Percentiles rank a stretch among this genome's conserved stretches.
Evolutionary conservation across 306 rosid genomes (phyloP).

Genomic region (Alnus glutinosa): DNA sequence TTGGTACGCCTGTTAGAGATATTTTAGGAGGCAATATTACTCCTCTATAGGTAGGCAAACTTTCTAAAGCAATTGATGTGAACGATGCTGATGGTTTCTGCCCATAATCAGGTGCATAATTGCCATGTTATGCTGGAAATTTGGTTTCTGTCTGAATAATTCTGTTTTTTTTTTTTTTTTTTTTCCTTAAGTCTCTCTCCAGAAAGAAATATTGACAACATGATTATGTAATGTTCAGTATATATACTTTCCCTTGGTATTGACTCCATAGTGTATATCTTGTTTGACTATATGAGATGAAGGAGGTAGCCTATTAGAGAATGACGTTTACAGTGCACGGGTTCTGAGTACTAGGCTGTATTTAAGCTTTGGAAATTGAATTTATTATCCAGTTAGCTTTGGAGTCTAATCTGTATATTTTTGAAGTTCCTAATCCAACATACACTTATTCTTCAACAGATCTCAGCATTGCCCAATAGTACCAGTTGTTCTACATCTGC

Average conservation of each 20-base stretch:
- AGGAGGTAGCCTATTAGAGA: neutral
- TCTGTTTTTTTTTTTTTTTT: neutral
- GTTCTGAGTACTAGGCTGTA: slow-evolving; percentile 3
- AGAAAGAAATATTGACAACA: neutral
- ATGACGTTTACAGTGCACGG: neutral
- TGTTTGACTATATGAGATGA: neutral
- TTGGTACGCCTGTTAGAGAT: slow-evolving; percentile 24
- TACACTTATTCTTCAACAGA: slow-evolving; percentile 22
- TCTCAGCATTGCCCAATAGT: slow-evolving; percentile 26
- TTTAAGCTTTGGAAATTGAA: slow-evolving; percentile 6
- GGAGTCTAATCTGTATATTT: neutral
- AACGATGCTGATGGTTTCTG: slow-evolving; percentile 30
- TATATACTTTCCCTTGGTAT: neutral
- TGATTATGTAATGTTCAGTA: neutral
- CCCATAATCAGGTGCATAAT: slow-evolving; percentile 33
- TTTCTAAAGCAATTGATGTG: slow-evolving; percentile 29
- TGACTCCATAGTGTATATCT: neutral
- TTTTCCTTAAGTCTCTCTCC: neutral
- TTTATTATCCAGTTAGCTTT: neutral
- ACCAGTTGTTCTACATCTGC: slow-evolving; percentile 25
- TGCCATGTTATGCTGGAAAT: slow-evolving; percentile 8
- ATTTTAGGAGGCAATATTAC: slow-evolving; percentile 28
- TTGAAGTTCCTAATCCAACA: neutral
- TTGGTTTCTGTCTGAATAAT: neutral
- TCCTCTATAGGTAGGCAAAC: slow-evolving; percentile 34